phyloP scores from a whole-genome alignment of 2,329 filamentous ascomycete genomes.

The Huntiella moniliformis region DNA sequence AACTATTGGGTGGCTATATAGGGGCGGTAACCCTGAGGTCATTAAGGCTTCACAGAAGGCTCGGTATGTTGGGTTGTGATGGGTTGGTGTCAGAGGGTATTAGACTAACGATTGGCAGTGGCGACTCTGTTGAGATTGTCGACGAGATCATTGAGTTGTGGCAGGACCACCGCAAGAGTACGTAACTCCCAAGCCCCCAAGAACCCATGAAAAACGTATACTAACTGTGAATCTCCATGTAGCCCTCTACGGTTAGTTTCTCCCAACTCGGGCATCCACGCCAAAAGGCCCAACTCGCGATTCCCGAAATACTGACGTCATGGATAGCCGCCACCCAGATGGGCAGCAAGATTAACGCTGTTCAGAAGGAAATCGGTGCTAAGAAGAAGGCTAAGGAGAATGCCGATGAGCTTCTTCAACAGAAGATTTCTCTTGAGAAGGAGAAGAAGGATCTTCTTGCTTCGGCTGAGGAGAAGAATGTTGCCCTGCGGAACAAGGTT shows the following conservation, averaged over 20 bases:
- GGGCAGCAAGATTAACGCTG: conserved; percentile 66
- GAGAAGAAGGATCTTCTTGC: conserved; percentile 67
- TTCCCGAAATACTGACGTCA: not conserved
- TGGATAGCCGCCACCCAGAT: conserved; percentile 47
- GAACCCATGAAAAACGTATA: not conserved
- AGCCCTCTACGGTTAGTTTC: conserved; percentile 11
- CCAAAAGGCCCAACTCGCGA: not conserved
- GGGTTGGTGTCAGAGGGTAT: not conserved
- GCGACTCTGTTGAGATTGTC: conserved; percentile 59
- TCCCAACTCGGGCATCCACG: too few species aligned
- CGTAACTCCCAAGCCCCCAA: too few species aligned
- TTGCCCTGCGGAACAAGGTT: conserved; percentile 55
- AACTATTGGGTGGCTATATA: conserved; percentile 1
- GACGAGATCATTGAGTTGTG: conserved; percentile 80
- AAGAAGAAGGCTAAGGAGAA: conserved; percentile 95
- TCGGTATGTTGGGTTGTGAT: conserved; percentile 31
- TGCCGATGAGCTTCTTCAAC: conserved; percentile 56
- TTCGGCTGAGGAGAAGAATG: conserved; percentile 55
- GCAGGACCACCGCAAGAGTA: conserved; percentile 68
- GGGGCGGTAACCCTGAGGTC: conserved; percentile 76
- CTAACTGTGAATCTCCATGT: conserved; percentile 5
- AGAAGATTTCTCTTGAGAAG: conserved; percentile 62
- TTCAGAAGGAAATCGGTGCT: conserved; percentile 74
- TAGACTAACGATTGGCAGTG: conserved; percentile 6
- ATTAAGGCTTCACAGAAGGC: conserved; percentile 82